Conservation (phyloP, 257 asterid species). For the Solanum sejunctum region DNA sequence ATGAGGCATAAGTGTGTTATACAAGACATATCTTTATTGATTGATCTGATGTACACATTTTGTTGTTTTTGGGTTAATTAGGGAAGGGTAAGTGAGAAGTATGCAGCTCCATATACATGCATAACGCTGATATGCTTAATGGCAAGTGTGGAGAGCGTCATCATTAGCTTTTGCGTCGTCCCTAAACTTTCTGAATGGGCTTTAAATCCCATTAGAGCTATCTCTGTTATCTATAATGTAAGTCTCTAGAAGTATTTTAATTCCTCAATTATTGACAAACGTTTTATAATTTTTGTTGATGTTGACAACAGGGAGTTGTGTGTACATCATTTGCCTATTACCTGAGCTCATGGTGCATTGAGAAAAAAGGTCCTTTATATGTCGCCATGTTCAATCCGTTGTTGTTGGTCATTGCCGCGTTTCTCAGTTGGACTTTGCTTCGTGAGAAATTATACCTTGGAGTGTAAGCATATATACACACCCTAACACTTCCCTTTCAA, state of each 20-base stretch:
- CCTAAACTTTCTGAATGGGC: conserved; percentile 55
- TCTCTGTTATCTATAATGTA: conserved; percentile 55
- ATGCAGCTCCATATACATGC: conserved; percentile 64
- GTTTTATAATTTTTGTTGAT: neutral
- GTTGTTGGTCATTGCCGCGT: conserved; percentile 61
- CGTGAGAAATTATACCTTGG: conserved; percentile 48
- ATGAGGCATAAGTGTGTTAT: neutral
- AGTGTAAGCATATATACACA: conserved; percentile 28
- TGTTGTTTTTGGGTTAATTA: neutral
- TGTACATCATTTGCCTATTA: neutral
- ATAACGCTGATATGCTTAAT: conserved; percentile 60
- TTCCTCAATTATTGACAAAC: neutral
- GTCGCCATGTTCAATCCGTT: conserved; percentile 50
- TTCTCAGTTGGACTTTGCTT: conserved; percentile 72
- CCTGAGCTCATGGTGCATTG: neutral
- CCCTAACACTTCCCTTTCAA: neutral
- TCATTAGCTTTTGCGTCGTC: conserved; percentile 39
- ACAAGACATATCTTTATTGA: neutral
- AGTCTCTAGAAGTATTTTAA: neutral
- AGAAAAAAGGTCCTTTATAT: neutral
- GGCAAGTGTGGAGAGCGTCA: conserved; percentile 62
- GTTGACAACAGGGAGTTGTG: neutral
- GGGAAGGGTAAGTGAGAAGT: conserved; percentile 46
- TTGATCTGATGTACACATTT: neutral
- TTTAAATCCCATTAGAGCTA: conserved; percentile 40